These are phyloP conservation scores for Ampelomyces quisqualis DNA, from an alignment of 2,329 filamentous ascomycete genomes.

Conservation along the genomic window DNA sequence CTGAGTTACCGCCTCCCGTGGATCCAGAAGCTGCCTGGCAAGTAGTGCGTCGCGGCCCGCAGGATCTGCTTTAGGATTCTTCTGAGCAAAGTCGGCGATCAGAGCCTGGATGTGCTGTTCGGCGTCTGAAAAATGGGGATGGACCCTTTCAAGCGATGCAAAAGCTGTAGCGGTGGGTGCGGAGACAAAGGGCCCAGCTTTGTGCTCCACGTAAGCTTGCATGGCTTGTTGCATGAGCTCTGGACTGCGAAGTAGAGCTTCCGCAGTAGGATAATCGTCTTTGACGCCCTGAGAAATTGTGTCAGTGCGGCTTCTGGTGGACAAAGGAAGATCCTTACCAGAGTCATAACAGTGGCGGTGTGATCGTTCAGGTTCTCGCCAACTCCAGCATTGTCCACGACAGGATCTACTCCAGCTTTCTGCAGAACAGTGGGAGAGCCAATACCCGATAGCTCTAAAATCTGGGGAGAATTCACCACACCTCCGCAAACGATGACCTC, in stretches of 20 bases:
- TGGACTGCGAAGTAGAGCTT: conserved; percentile 24
- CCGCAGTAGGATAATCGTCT: conserved; percentile 30
- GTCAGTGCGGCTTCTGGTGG: background rate
- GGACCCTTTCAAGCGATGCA: conserved; percentile 20
- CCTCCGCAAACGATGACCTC: conserved; percentile 37
- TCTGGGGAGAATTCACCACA: conserved; percentile 31
- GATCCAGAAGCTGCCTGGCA: conserved; percentile 26
- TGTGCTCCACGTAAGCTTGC: conserved; percentile 29
- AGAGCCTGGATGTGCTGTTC: conserved; percentile 24
- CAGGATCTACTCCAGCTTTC: conserved; percentile 27
- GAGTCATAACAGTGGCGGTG: conserved; percentile 18
- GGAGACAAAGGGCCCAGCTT: conserved; percentile 31
- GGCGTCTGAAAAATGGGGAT: conserved; percentile 21
- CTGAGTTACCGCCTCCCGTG: conserved; percentile 28
- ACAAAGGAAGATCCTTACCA: conserved; percentile 12
- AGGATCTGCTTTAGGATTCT: conserved; percentile 23
- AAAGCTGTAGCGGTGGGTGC: conserved; percentile 30
- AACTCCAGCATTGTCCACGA: conserved; percentile 34
- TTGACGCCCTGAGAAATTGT: conserved; percentile 19
- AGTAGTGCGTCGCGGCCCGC: conserved; percentile 26
- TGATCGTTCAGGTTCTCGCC: conserved; percentile 44
- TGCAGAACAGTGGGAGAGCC: conserved; percentile 28
- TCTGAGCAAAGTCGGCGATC: conserved; percentile 16
- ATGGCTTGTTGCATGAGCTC: conserved; percentile 30
- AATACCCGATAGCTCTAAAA: conserved; percentile 38